Evolutionary conservation across 2,329 filamentous ascomycete genomes (phyloP).

Genomic region (Coniochaeta sp.): DNA sequence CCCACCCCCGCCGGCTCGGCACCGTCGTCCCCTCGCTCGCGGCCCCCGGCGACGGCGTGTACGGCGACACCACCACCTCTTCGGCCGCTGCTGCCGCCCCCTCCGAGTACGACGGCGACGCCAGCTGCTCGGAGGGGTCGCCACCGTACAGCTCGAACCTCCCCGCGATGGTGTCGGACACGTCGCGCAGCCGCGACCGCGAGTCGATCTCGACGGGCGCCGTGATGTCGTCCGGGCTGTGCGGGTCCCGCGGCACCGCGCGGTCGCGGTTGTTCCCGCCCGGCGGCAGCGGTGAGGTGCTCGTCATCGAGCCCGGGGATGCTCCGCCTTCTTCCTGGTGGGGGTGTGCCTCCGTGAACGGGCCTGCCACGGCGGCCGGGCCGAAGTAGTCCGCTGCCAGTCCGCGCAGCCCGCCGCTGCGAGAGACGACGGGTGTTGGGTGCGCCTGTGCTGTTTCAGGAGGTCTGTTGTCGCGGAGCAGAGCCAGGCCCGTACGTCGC

Average conservation of each 20-base stretch:
- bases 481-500: background rate
- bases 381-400: slow-evolving; percentile 35
- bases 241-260: slow-evolving; percentile 35
- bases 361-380: slow-evolving; percentile 34
- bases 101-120: slow-evolving; percentile 8
- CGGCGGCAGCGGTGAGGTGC: slow-evolving; percentile 18
- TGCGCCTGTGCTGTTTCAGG: slow-evolving; percentile 18
- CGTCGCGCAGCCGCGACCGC: background rate
- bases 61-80: slow-evolving; percentile 2
- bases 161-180: slow-evolving; percentile 20
- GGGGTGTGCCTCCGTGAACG: slow-evolving; percentile 34
- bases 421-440: slow-evolving; percentile 22
- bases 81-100: background rate
- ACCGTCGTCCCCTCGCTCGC: background rate
- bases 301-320: background rate
- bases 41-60: slow-evolving; percentile 1
- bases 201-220: slow-evolving; percentile 49
- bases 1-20: background rate
- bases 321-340: background rate
- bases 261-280: slow-evolving; percentile 15
- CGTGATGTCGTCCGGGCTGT: slow-evolving; percentile 41
- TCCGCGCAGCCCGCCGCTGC: slow-evolving; percentile 19
- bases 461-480: slow-evolving; percentile 3
- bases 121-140: slow-evolving; percentile 12
- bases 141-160: slow-evolving; percentile 39